phyloP scores from a whole-genome alignment of 192 early-diverging fungal species.

The Polychytrium aggregatum region DNA sequence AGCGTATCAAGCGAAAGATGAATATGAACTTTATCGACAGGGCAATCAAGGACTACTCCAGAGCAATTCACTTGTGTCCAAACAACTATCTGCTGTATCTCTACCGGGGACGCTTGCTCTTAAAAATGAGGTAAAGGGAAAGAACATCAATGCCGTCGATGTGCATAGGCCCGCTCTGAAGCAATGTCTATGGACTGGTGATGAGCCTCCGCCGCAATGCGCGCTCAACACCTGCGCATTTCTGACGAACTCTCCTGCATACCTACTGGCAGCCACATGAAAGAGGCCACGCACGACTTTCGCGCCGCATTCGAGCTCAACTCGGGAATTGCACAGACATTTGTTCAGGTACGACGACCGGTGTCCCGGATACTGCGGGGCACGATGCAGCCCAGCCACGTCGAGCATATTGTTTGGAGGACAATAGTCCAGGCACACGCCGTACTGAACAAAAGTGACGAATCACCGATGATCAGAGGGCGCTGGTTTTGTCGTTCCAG shows the following conservation, averaged over 20 bases:
- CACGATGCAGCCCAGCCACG: no score
- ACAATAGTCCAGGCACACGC: no score
- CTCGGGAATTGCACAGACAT: slow-evolving; percentile 43
- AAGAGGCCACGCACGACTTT: slow-evolving; percentile 39
- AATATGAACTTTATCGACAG: slow-evolving; percentile 15
- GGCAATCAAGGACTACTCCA: slow-evolving; percentile 36
- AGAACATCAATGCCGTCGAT: no score
- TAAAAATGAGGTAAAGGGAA: slow-evolving; percentile 30
- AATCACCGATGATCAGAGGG: slow-evolving; percentile 10
- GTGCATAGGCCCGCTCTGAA: no score
- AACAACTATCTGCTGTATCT: slow-evolving; percentile 37
- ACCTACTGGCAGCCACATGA: slow-evolving; percentile 23
- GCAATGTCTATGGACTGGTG: no score
- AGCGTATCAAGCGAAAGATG: no score
- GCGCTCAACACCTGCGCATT: no score
- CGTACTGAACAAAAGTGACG: no score
- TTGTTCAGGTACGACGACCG: slow-evolving; percentile 24
- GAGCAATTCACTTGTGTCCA: slow-evolving; percentile 38
- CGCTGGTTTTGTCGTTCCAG: slow-evolving; percentile 42
- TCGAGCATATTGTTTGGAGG: neutral
- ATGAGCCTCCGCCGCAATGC: no score
- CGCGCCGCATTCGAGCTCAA: slow-evolving; percentile 47
- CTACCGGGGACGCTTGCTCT: slow-evolving; percentile 34
- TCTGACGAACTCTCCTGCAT: no score
- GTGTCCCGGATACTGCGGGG: no score